Evolutionary conservation across 495 filamentous ascomycete species (phyloP), one percentile per base, ranked within the genome.

Genomic region (Tuber microsphaerosporum): DNA sequence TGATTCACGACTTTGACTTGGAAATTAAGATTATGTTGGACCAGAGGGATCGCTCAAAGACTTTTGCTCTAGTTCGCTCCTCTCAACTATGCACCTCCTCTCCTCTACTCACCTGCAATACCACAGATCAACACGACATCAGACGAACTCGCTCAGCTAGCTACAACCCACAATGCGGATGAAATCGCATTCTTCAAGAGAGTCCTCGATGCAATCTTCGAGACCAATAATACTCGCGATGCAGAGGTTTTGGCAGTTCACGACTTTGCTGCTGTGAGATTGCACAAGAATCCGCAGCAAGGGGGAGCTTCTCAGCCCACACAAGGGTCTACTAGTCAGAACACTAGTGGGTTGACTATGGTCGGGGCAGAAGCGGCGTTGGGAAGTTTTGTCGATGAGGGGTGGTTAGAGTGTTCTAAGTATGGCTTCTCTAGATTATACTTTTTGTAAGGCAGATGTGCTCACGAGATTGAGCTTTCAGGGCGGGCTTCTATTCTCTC

Each of bases 181-280:
- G 94, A 98, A 85, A 93, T 98, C 48, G 88, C 92, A 17, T 99
- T 91, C 83, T 87, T 98, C 74, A 93, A 96, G 85, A 86, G 95
- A 1, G 82, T 98, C 22, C 89, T 99, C 0, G 94, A 98, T 83
- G 90, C 88, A 77, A 97, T 99, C 90, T 98, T 97, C 82, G 92
- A 94, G 70, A 90, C 87, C 6, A 88, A 93, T 82, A 97, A 98
- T 79, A 93, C 90, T 0, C 85, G 84, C 37, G 85, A 89, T 2
- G 88, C 88, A 75, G 94, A 98, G 84, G 87, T 93, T 70, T 91
- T 97, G 89, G 92, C 91, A 0, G 85, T 97, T 1, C 90, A 87
- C 43, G 87, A 88, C 42, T 92, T 92, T 79, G 89, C 97, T 81
- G 94, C 95, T 6, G 84, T 92, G 48, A 88, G 88, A 46, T 84